A percentile compares a stretch with the other conserved stretches of the same genome.
Conservation (phyloP, 2,329 filamentous ascomycete species). For the Arthrinium puccinioides region DNA sequence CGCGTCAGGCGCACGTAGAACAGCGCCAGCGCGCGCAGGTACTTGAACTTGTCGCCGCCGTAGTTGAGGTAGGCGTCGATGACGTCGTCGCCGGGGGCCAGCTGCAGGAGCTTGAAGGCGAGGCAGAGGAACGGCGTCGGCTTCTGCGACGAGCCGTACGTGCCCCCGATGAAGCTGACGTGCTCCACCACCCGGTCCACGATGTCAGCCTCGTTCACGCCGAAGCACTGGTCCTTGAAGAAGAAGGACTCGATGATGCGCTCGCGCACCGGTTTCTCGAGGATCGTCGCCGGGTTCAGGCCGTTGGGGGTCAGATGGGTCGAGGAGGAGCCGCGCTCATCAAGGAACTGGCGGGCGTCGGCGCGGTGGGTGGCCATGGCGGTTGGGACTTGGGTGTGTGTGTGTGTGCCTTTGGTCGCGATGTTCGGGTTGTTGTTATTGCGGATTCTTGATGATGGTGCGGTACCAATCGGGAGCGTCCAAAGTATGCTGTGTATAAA, state of each 20-base stretch:
- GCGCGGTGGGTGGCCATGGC: slow-evolving; percentile 50
- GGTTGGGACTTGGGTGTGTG: neutral
- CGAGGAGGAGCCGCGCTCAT: slow-evolving; percentile 78
- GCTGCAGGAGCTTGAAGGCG: slow-evolving; percentile 87
- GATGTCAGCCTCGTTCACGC: slow-evolving; percentile 74
- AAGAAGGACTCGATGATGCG: slow-evolving; percentile 94
- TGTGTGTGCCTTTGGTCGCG: too few relatives aligned
- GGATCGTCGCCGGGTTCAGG: slow-evolving; percentile 88
- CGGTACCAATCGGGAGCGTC: too few relatives aligned
- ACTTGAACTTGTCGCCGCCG: slow-evolving; percentile 73
- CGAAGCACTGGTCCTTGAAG: slow-evolving; percentile 99
- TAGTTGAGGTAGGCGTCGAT: slow-evolving; percentile 72
- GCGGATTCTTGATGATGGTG: too few relatives aligned
- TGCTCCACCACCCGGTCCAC: slow-evolving; percentile 83
- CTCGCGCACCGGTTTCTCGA: slow-evolving; percentile 93
- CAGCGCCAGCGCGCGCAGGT: slow-evolving; percentile 78
- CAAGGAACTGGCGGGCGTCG: slow-evolving; percentile 75
- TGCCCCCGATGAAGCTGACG: slow-evolving; percentile 79
- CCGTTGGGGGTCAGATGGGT: slow-evolving; percentile 70
- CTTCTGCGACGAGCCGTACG: slow-evolving; percentile 75
- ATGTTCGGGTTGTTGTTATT: too few relatives aligned
- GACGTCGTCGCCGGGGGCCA: slow-evolving; percentile 73
- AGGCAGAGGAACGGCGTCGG: slow-evolving; percentile 91
- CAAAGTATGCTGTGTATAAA: neutral
- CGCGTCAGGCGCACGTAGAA: slow-evolving; percentile 93